A percentile compares a stretch with the other conserved stretches of the same genome.
These are phyloP conservation scores for Friedmanniomyces simplex DNA, from an alignment of 495 filamentous ascomycete species.

Conservation along the genomic window DNA sequence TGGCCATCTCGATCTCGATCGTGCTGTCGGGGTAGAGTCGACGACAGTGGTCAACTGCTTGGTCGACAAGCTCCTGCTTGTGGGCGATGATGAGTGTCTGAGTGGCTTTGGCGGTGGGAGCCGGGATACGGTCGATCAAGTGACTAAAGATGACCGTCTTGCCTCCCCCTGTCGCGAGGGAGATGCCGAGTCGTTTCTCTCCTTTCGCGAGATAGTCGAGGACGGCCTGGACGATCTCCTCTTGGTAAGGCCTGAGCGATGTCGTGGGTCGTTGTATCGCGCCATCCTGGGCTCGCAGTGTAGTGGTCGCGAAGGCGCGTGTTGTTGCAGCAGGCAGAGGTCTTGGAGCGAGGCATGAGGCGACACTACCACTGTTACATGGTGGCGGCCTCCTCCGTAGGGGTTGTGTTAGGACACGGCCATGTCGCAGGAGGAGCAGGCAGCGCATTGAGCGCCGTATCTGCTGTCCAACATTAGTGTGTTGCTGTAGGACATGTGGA, in stretches of 20 bases:
- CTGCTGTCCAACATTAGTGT: no score
- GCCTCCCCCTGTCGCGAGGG: conserved; percentile 81
- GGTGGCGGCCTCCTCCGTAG: no score
- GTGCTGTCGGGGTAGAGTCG: conserved; percentile 65
- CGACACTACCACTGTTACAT: no score
- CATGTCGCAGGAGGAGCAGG: no score
- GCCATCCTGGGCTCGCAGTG: background rate
- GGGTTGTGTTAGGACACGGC: no score
- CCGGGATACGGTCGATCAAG: conserved; percentile 67
- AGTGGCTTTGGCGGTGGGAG: conserved; percentile 45
- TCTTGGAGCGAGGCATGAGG: no score
- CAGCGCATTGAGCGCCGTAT: no score
- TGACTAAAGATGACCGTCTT: conserved; percentile 99
- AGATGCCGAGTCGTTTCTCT: conserved; percentile 74
- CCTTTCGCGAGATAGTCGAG: conserved; percentile 59
- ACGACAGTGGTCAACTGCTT: conserved; percentile 75
- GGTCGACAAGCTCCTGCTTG: conserved; percentile 87
- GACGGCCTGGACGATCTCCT: conserved; percentile 68
- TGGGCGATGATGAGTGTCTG: conserved; percentile 90
- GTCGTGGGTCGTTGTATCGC: background rate
- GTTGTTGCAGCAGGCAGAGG: no score
- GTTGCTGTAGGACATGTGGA: no score
- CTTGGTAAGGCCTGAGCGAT: conserved; percentile 35
- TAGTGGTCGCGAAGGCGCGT: no score
- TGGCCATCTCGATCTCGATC: conserved; percentile 87